A percentile compares a stretch with the other conserved stretches of the same genome.
Conservation (phyloP, 2,329 filamentous ascomycete species). For the Tolypocladium tundrense region DNA sequence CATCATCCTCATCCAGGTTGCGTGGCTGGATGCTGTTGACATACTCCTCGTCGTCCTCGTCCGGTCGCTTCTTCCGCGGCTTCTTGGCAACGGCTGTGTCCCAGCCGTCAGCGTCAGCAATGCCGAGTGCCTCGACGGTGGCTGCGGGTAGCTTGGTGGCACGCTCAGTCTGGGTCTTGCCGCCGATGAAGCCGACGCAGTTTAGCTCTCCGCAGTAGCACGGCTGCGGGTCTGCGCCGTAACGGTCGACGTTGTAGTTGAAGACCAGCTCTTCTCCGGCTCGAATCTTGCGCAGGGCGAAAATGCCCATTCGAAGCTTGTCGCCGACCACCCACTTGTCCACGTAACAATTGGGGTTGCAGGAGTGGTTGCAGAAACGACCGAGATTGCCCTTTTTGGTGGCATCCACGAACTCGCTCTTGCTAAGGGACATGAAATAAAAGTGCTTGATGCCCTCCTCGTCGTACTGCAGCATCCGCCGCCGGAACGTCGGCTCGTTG, state of each 20-base stretch:
- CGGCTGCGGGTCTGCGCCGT: conserved; percentile 90
- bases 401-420: conserved; percentile 93
- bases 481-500: conserved; percentile 79
- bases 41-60: conserved; percentile 91
- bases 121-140: conserved; percentile 89
- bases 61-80: conserved; percentile 82
- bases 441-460: conserved; percentile 97
- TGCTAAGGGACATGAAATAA: conserved; percentile 98
- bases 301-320: conserved; percentile 98
- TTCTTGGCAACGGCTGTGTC: conserved; percentile 83
- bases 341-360: conserved; percentile 97
- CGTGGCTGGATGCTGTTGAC: conserved; percentile 79
- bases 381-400: conserved; percentile 95
- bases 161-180: conserved; percentile 93
- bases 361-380: conserved; percentile 97
- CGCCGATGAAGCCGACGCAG: conserved; percentile 92
- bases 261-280: conserved; percentile 94
- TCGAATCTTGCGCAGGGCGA: conserved; percentile 74
- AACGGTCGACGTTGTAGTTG: conserved; percentile 98
- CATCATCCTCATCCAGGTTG: conserved; percentile 69
- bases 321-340: conserved; percentile 99
- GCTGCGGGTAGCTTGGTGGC: conserved; percentile 83
- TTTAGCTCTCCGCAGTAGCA: conserved; percentile 95
- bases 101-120: conserved; percentile 88
- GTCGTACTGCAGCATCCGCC: conserved; percentile 87